Evolutionary conservation across 2,329 filamentous ascomycete species (phyloP), one percentile per base, ranked within the genome.

Genomic region (Cryphonectria carpinicola): DNA sequence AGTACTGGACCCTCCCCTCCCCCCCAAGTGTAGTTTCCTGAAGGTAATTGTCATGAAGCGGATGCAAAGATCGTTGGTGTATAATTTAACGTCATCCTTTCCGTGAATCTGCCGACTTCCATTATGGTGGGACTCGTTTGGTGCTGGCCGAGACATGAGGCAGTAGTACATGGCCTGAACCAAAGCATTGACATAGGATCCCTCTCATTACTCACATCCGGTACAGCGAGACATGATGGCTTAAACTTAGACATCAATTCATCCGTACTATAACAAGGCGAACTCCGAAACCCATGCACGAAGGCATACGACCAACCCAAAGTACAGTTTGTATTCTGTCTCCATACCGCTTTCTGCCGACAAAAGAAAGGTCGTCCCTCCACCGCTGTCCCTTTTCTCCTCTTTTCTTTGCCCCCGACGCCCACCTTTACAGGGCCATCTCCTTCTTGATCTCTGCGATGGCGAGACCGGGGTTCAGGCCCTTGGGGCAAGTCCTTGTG

Each of bases 361-460:
- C 69, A 63, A 65, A 72, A 61, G 65, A 69, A 52, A 67, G 49
- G 52, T 14, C 54, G 41, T 61, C 61, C 52, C 56, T 41, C 25
- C 19, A 65, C 28, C 41, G 19, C 43, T 10, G 32, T 60, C 28
- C 37, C 49, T 66, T n/a, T 64, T 22, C 11, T 28, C 66, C 66
- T 17, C 19, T 49, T 35, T 28, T 46, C 37, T 37, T 37, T 22
- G n/a, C 11, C n/a, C 37, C 32, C 32, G 3, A 6, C 32, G 56
- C 32, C 64, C 39, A 41, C 25, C 54, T 78, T 78, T 81, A 86
- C 52, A 88, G 83, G 70, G 95, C 90, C 93, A 98, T 92, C 85
- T 91, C 89, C 92, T 98, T 98, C 93, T 98, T 98, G 83, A 98
- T 97, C 87, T 98, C 93, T 67, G 95, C 95, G 84, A 99, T 97